Conservation (phyloP, 345 rosid genomes). For the Microthlaspi erraticum region DNA sequence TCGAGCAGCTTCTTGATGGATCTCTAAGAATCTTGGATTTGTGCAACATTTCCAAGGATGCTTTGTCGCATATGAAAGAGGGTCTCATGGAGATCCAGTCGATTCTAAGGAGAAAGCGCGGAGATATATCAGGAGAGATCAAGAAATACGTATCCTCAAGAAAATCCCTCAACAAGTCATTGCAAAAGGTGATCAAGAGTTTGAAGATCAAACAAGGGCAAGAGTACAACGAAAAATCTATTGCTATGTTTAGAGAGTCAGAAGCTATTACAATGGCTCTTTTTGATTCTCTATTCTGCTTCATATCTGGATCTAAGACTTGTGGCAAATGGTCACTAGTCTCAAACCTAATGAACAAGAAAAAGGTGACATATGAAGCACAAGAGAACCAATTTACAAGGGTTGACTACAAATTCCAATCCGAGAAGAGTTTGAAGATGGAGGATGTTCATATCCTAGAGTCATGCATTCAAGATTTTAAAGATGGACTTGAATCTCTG, state of each 20-base stretch:
- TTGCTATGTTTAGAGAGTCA: slow-evolving; percentile 36
- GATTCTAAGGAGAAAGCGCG: slow-evolving; percentile 35
- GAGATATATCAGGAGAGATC: slow-evolving; percentile 31
- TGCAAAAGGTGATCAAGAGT: slow-evolving; percentile 36
- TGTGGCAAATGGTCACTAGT: slow-evolving; percentile 43
- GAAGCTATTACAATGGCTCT: slow-evolving; percentile 33
- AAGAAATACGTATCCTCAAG: slow-evolving; percentile 40
- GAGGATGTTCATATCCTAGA: slow-evolving; percentile 46
- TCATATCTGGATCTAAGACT: slow-evolving; percentile 38
- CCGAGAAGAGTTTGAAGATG: slow-evolving; percentile 23
- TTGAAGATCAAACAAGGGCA: slow-evolving; percentile 26
- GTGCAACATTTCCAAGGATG: slow-evolving; percentile 46
- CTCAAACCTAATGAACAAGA: slow-evolving; percentile 38
- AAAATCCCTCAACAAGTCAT: slow-evolving; percentile 39
- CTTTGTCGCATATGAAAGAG: slow-evolving; percentile 46
- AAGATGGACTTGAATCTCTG: slow-evolving; percentile 47
- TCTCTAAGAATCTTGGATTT: slow-evolving; percentile 47
- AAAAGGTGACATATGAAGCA: slow-evolving; percentile 9
- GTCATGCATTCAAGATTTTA: slow-evolving; percentile 50
- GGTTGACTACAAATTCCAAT: slow-evolving; percentile 39
- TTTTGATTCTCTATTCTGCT: slow-evolving; percentile 42
- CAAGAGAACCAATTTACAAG: slow-evolving; percentile 33
- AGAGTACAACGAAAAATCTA: slow-evolving; percentile 8
- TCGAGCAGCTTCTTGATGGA: slow-evolving; percentile 46
- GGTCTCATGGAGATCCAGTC: slow-evolving; percentile 45